Base-by-base conservation (phyloP, 352 stramenopile genomes). In the Pythium plurisporium region DNA sequence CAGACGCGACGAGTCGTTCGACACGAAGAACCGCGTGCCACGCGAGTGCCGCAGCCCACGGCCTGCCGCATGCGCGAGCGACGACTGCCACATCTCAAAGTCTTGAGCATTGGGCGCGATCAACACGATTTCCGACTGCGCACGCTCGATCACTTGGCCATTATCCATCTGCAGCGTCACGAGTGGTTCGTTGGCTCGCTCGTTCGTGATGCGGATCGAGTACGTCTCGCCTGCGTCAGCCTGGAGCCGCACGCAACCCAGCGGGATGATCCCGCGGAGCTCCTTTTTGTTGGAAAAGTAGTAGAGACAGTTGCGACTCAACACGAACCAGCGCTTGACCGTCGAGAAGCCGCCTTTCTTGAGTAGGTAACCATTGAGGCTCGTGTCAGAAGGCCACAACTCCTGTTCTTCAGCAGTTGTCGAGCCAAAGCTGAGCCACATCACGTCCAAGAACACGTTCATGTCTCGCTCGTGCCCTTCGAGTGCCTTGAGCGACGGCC, bases 81-180 rank as follows among this genome's bases (percentile, higher is more conserved):
- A 93, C 54, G 83, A 92, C 67, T 92, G 79, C 86, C 86, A 95
- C 82, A 95, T 93, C 60, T 95, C 80, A 46, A 95, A 86, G 53
- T 95, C 86, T 37, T 92, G 78, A 0, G 70, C 65, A 1, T 67
- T 84, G 0, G 75, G 55, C 12, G 83, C 79, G 20, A 91, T 60
- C 15, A 95, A 63, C 52, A 91, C 79, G 49, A 95, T 76, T 69
- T 94, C 82, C 14, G 67, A 73, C 53, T 94, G 83, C 41, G 89
- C 80, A 15, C 79, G 79, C 65, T 92, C 74, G 11, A 89, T 72
- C 20, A 95, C 78, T 55, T 92, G 79, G 1, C 83, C 82, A 53
- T 86, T 87, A 62, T 95, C 86, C 44, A 95, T 72, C 62, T 91
- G 80, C 43, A 93, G 58, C 36, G 78, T 89, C 20, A 91, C 74